These are phyloP conservation scores for Lophiotrema nucula DNA, from an alignment of 495 filamentous ascomycete genomes.

Conservation along the genomic window DNA sequence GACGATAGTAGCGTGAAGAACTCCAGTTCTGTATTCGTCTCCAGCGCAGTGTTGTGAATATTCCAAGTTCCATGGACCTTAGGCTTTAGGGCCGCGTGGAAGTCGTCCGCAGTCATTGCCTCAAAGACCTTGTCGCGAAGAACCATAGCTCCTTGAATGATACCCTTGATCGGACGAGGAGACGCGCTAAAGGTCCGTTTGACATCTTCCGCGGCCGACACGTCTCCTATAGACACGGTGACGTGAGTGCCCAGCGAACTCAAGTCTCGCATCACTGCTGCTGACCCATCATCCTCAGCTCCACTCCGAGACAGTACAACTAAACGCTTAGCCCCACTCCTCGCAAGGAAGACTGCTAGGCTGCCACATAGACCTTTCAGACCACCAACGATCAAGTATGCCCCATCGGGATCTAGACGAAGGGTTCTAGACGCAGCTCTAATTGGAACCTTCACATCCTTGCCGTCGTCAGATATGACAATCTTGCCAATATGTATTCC, in stretches of 20 bases:
- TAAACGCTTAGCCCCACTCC: not conserved
- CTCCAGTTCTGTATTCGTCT: not conserved
- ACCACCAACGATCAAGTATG: not conserved
- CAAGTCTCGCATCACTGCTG: not conserved
- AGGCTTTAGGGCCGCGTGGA: not conserved
- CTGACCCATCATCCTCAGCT: not conserved
- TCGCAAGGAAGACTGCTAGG: conserved; percentile 1
- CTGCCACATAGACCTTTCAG: not conserved
- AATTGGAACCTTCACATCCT: not conserved
- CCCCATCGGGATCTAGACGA: not conserved
- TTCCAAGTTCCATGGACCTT: conserved; percentile 13
- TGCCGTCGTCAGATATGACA: not conserved
- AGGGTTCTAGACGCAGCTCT: not conserved
- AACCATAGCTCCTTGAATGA: conserved; percentile 5
- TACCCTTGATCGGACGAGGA: not conserved
- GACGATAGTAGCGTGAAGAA: conserved; percentile 21
- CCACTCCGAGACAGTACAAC: conserved; percentile 2
- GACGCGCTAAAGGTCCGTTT: not conserved
- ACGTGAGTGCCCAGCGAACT: not conserved
- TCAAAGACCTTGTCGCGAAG: not conserved
- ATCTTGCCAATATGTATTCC: conserved; percentile 4
- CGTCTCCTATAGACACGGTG: not conserved
- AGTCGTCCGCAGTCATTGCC: not conserved
- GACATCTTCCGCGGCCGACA: not conserved
- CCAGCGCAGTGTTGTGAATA: conserved; percentile 1